Conservation (phyloP, 1,284 basidiomycete genomes). For the Pterulicium gracile region DNA sequence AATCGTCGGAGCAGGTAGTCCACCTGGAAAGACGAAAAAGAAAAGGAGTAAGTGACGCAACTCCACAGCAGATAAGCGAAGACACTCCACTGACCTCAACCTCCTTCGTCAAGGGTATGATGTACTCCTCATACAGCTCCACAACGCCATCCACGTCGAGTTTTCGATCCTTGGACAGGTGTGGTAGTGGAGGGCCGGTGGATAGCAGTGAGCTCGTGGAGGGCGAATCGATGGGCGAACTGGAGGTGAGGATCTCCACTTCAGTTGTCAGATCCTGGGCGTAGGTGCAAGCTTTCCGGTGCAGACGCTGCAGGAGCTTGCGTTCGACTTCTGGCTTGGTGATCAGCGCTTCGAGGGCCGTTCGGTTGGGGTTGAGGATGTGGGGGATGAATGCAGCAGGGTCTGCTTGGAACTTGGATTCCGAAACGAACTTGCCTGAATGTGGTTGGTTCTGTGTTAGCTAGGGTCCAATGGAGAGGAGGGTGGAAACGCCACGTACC, state of each 20-base stretch:
- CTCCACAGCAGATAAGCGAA: conserved; percentile 2
- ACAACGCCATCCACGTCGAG: conserved; percentile 93
- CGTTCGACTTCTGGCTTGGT: conserved; percentile 95
- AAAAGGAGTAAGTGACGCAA: no score
- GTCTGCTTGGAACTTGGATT: conserved; percentile 85
- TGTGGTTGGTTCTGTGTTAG: conserved; percentile 3
- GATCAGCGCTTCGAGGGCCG: conserved; percentile 76
- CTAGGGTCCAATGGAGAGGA: neutral
- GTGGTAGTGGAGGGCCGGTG: neutral
- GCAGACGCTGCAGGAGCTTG: conserved; percentile 76
- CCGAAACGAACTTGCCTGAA: conserved; percentile 95
- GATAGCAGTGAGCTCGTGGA: neutral
- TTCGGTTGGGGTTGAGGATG: conserved; percentile 70
- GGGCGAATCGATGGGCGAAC: neutral
- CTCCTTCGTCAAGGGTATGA: conserved; percentile 96
- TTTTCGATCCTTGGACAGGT: conserved; percentile 38
- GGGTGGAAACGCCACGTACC: conserved; percentile 40
- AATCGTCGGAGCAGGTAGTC: conserved; percentile 84
- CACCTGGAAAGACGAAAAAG: conserved; percentile 41
- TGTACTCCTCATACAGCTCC: conserved; percentile 85
- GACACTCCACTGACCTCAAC: conserved; percentile 75
- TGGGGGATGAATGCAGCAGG: conserved; percentile 88
- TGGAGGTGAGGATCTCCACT: conserved; percentile 39
- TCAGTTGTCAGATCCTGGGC: conserved; percentile 82
- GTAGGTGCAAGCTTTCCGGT: conserved; percentile 89